phyloP scores from a whole-genome alignment of 306 rosid species.

The Benincasa hispida region DNA sequence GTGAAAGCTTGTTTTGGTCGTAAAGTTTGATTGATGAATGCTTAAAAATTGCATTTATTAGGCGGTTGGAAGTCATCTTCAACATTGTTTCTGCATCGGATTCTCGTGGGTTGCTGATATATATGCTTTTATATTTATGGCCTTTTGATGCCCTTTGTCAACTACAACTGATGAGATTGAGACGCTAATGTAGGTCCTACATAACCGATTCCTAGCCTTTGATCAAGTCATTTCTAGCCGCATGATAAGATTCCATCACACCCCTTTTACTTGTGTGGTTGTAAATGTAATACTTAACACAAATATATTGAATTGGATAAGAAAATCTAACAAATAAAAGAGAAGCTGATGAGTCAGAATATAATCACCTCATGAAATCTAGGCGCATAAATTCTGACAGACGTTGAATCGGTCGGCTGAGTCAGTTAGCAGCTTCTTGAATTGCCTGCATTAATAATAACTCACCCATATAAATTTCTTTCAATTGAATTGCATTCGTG shows the following conservation, averaged over 20 bases:
- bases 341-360: constrained; percentile 1
- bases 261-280: not conserved
- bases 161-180: constrained; percentile 8
- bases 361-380: constrained; percentile 7
- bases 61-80: constrained; percentile 54
- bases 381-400: constrained; percentile 7
- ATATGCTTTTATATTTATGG: constrained; percentile 4
- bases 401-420: not conserved
- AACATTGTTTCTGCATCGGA: constrained; percentile 32
- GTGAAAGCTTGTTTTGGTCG: constrained; percentile 21
- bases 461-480: not conserved
- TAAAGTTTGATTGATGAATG: constrained; percentile 14
- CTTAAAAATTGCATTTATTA: constrained; percentile 9
- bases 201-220: not conserved
- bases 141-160: constrained; percentile 4
- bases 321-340: not conserved
- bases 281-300: not conserved
- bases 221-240: not conserved
- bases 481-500: not conserved
- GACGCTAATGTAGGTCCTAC: constrained; percentile 4
- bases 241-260: not conserved
- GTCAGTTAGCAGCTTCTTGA: not conserved
- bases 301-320: not conserved
- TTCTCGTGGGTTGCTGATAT: constrained; percentile 25
- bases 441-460: not conserved